Evolutionary conservation across 306 rosid genomes (phyloP).

Genomic region (Adenanthera pavonina): DNA sequence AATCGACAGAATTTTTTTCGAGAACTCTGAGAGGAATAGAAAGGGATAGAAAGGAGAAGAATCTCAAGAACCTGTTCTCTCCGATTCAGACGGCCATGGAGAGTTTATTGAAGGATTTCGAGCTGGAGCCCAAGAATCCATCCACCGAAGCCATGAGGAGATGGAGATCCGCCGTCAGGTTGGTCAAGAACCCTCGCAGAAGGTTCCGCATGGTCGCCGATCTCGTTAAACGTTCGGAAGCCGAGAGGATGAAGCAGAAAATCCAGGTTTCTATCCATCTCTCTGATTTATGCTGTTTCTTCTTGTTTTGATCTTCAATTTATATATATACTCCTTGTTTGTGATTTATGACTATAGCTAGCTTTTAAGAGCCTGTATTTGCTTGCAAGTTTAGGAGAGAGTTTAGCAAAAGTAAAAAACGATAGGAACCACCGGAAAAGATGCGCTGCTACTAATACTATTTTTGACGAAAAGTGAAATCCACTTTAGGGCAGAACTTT

Average conservation of each 20-base stretch:
- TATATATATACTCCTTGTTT: neutral
- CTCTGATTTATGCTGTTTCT: neutral
- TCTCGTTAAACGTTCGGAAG: constrained; percentile 77
- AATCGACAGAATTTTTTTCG: too few relatives aligned
- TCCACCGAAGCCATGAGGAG: constrained; percentile 59
- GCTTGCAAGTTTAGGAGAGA: neutral
- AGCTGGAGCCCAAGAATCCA: constrained; percentile 58
- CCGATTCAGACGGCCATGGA: constrained; percentile 45
- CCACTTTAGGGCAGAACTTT: neutral
- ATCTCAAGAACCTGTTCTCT: neutral
- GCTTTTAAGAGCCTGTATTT: neutral
- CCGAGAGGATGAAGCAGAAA: constrained; percentile 56
- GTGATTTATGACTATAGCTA: neutral
- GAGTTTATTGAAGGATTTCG: constrained; percentile 58
- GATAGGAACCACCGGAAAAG: neutral
- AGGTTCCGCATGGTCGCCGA: constrained; percentile 83
- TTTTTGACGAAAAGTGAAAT: neutral
- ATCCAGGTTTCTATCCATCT: constrained; percentile 58
- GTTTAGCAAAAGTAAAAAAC: neutral
- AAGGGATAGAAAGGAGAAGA: neutral
- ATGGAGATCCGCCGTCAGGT: constrained; percentile 81
- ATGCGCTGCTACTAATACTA: neutral
- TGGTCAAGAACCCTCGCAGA: constrained; percentile 76
- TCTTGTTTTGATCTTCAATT: neutral
- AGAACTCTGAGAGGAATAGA: neutral